Evolutionary conservation across 495 filamentous ascomycete genomes (phyloP), one percentile per base, ranked within the genome.

Genomic region (Lophiotrema nucula): DNA sequence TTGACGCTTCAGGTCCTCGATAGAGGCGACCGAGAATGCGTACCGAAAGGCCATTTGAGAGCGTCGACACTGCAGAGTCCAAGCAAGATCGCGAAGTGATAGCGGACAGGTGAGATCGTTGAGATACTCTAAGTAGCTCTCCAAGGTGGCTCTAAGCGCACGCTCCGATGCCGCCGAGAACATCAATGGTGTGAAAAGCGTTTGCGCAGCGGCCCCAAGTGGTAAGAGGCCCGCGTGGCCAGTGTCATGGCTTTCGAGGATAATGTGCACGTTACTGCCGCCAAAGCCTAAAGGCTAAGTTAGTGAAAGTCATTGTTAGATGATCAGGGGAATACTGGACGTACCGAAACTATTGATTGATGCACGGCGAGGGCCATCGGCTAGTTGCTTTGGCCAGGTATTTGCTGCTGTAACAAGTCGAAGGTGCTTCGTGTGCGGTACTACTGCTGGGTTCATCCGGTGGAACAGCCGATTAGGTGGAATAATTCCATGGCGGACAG

Each of bases 401-500:
- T 15, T 50, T 18, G 25, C 3, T 4, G 18, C 8, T 2, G 49
- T 47, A 2, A 47, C 44, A 39, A 69, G 21, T 18, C 51, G 27
- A 2, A 67, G 13, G 12, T 58, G 27, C 1, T 27, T n/a, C 19
- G 53, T 47, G 24, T 51, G 48, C 23, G 58, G 53, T 18, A 51
- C 42, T 8, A 68, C 31, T 19, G 16, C 41, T 11, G 66, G 64
- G 28, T 65, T 67, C 6, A 60, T 21, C 18, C 15, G 16, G 12
- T 25, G 22, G 43, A 65, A 58, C 22, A 13, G 42, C 12, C 55
- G n/a, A n/a, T 57, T 66, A 1, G 46, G 49, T 2, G 66, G 68
- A 18, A 72, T 64, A 10, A 45, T 2, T 10, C 39, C 65, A n/a
- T 53, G 24, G 38, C 73, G 66, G 0, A 70, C 3, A 0, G 56